These are phyloP conservation scores for Phycomyces nitens DNA, from an alignment of 192 early-diverging fungal genomes.

Conservation along the genomic window DNA sequence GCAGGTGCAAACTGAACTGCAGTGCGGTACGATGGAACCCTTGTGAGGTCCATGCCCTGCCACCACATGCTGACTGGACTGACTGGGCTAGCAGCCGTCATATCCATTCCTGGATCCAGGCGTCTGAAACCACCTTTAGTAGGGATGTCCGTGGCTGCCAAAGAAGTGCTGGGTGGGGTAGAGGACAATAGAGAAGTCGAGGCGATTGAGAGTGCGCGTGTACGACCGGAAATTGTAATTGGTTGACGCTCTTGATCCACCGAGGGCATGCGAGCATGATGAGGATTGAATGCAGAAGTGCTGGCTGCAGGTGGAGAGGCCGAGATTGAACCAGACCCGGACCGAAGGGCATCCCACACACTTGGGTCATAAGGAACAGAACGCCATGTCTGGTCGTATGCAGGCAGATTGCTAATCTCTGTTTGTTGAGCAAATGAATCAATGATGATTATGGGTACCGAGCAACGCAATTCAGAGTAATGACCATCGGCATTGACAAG, in stretches of 20 bases:
- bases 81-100: background rate
- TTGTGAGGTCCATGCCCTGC: conserved; percentile 18
- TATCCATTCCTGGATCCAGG: too few relatives aligned
- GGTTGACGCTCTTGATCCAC: conserved; percentile 3
- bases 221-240: conserved; percentile 19
- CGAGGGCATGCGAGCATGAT: conserved; percentile 8
- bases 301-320: background rate
- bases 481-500: conserved; percentile 33
- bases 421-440: conserved; percentile 20
- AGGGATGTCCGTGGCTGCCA: background rate
- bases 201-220: conserved; percentile 18
- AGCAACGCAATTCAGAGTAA: conserved; percentile 34
- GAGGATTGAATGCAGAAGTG: background rate
- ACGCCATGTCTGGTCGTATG: conserved; percentile 32
- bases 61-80: conserved; percentile 11
- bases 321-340: conserved; percentile 5
- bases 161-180: background rate
- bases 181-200: background rate
- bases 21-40: conserved; percentile 25
- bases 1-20: background rate
- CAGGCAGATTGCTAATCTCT: conserved; percentile 24
- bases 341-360: conserved; percentile 16
- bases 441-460: conserved; percentile 33
- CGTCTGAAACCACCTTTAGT: background rate
- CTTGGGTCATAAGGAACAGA: conserved; percentile 31